phyloP scores from a whole-genome alignment of 2,329 filamentous ascomycete species.

The Celoporthe dispersa region DNA sequence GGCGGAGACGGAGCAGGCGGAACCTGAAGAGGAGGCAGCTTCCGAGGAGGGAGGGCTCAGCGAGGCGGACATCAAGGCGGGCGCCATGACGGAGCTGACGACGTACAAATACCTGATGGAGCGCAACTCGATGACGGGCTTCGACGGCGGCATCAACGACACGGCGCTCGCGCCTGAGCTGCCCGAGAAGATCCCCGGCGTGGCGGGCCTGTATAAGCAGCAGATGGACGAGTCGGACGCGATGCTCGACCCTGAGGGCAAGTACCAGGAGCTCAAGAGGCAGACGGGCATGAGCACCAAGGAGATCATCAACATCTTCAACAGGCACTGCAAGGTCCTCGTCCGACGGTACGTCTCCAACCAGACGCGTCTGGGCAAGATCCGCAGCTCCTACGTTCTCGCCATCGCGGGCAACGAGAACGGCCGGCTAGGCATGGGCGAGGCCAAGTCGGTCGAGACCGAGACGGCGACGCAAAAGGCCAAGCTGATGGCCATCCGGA shows the following conservation, averaged over 20 bases:
- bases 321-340: slow-evolving; percentile 67
- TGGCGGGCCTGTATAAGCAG: slow-evolving; percentile 55
- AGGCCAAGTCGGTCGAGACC: slow-evolving; percentile 82
- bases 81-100: slow-evolving; percentile 37
- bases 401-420: slow-evolving; percentile 85
- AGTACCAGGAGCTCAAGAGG: slow-evolving; percentile 57
- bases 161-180: slow-evolving; percentile 54
- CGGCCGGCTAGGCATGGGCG: slow-evolving; percentile 84
- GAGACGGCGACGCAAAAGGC: slow-evolving; percentile 73
- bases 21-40: slow-evolving; percentile 31
- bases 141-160: slow-evolving; percentile 40
- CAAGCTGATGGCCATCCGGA: slow-evolving; percentile 79
- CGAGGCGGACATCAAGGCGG: neutral
- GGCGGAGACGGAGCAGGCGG: slow-evolving; percentile 33
- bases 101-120: slow-evolving; percentile 41
- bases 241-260: slow-evolving; percentile 54
- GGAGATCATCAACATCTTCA: slow-evolving; percentile 55
- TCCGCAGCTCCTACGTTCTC: slow-evolving; percentile 75
- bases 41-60: slow-evolving; percentile 33
- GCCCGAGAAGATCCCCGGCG: slow-evolving; percentile 57
- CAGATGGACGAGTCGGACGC: slow-evolving; percentile 54
- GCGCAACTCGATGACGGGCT: slow-evolving; percentile 42
- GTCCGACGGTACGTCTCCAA: slow-evolving; percentile 79
- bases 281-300: slow-evolving; percentile 58
- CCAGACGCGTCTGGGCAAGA: slow-evolving; percentile 95